These are phyloP conservation scores for Epichloe sibirici DNA, from an alignment of 2,329 filamentous ascomycete species.

Conservation along the genomic window DNA sequence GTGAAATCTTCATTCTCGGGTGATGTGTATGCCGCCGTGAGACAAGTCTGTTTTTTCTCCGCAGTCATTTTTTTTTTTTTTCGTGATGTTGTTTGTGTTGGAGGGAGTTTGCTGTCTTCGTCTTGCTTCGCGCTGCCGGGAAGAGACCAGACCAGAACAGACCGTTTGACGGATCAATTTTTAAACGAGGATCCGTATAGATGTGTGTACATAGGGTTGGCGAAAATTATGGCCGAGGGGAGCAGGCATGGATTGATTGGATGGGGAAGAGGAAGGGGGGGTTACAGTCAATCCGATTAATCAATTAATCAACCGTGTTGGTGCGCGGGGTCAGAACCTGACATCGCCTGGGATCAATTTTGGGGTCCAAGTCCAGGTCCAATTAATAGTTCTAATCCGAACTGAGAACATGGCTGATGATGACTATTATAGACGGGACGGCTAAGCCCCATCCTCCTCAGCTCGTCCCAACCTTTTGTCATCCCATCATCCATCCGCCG, in stretches of 20 bases:
- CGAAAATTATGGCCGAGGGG: neutral
- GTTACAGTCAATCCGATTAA: too few species aligned
- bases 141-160: too few species aligned
- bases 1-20: slow-evolving; percentile 35
- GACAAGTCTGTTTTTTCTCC: slow-evolving; percentile 6
- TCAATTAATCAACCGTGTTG: too few species aligned
- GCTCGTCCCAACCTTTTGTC: neutral
- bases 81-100: neutral
- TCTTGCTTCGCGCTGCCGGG: neutral
- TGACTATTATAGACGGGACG: neutral
- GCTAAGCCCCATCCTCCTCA: neutral
- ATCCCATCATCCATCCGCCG: neutral
- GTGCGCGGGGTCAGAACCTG: neutral
- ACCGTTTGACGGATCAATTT: too few species aligned
- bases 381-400: neutral
- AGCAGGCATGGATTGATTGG: too few species aligned
- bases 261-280: neutral
- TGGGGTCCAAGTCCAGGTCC: too few species aligned
- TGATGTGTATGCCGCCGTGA: slow-evolving; percentile 44
- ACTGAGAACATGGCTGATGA: neutral
- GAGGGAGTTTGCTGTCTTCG: neutral
- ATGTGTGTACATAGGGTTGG: neutral
- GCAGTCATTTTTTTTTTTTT: neutral
- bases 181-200: neutral
- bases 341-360: neutral